A percentile compares a stretch with the other conserved stretches of the same genome.
Conservation (phyloP, 192 early-diverging fungal genomes). For the Thamnidium elegans region DNA sequence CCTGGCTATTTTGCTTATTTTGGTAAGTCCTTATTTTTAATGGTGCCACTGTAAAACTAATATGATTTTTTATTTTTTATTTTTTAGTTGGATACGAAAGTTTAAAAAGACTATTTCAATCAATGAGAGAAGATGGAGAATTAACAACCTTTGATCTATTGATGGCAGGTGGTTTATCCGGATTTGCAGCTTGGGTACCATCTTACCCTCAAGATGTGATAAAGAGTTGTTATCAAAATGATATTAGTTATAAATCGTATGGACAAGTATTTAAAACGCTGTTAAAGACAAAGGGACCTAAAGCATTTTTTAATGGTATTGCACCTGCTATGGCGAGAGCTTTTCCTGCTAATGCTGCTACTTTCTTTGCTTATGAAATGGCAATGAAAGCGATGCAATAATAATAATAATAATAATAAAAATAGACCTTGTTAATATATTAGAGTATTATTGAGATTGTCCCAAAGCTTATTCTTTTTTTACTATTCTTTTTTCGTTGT, state of each 20-base stretch:
- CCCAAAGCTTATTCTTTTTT: too few species aligned
- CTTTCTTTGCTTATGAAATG: slow-evolving; percentile 73
- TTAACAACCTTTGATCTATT: slow-evolving; percentile 79
- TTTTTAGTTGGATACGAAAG: slow-evolving; percentile 76
- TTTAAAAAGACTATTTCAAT: slow-evolving; percentile 64
- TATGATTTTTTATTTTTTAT: neutral
- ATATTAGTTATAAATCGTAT: slow-evolving; percentile 13
- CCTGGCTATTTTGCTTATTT: slow-evolving; percentile 94
- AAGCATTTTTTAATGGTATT: slow-evolving; percentile 79
- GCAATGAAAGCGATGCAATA: slow-evolving; percentile 46
- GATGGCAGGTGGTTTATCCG: slow-evolving; percentile 91
- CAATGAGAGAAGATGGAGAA: slow-evolving; percentile 45
- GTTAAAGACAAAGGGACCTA: neutral
- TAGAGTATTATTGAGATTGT: too few species aligned
- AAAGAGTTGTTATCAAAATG: slow-evolving; percentile 75
- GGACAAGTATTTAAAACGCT: neutral
- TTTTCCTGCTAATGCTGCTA: slow-evolving; percentile 83
- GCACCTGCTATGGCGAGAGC: slow-evolving; percentile 79
- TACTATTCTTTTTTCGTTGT: too few species aligned
- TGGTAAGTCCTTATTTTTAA: slow-evolving; percentile 45
- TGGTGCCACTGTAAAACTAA: neutral
- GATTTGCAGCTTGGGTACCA: slow-evolving; percentile 88
- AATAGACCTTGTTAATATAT: too few species aligned
- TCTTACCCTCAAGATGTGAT: slow-evolving; percentile 82
- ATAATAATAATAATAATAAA: too few species aligned